Percentiles rank a stretch among this genome's conserved stretches.
Conservation (phyloP, 1,284 basidiomycete genomes). For the Trichosporon sp. region DNA sequence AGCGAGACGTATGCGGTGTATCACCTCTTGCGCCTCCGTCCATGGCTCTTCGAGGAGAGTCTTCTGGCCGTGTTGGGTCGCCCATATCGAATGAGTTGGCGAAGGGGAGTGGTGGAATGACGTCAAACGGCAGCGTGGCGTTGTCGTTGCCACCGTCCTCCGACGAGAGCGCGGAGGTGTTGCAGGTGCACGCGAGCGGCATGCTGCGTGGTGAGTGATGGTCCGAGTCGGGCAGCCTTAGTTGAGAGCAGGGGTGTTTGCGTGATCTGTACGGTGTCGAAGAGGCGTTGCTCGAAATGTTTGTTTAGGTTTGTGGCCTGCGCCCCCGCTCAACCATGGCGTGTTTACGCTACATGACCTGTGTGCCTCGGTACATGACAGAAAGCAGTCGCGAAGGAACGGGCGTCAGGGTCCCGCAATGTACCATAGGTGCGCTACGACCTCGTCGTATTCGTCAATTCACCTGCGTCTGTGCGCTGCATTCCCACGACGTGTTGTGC, state of each 20-base stretch:
- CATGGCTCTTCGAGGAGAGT: neutral
- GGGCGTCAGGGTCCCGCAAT: neutral
- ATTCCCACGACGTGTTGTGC: neutral
- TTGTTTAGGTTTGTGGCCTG: constrained; percentile 1
- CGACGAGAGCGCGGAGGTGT: neutral
- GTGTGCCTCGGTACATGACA: neutral
- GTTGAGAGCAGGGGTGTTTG: neutral
- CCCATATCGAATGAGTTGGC: neutral
- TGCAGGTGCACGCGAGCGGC: constrained; percentile 1
- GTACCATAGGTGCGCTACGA: neutral
- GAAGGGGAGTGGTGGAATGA: neutral
- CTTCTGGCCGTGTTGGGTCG: neutral
- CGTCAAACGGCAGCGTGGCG: neutral
- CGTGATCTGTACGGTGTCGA: neutral
- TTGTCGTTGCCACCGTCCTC: neutral
- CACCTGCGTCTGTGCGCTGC: neutral
- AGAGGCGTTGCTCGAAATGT: neutral
- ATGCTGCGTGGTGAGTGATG: neutral
- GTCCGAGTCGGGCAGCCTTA: neutral
- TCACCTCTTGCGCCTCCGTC: neutral
- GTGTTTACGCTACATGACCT: constrained; percentile 1
- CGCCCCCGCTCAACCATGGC: neutral
- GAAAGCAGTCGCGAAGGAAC: neutral
- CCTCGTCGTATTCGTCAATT: neutral
- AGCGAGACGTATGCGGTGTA: neutral